A percentile compares a stretch with the other conserved stretches of the same genome.
Evolutionary conservation across 1,284 basidiomycete genomes (phyloP).

Genomic region (Neonothopanus nambi): DNA sequence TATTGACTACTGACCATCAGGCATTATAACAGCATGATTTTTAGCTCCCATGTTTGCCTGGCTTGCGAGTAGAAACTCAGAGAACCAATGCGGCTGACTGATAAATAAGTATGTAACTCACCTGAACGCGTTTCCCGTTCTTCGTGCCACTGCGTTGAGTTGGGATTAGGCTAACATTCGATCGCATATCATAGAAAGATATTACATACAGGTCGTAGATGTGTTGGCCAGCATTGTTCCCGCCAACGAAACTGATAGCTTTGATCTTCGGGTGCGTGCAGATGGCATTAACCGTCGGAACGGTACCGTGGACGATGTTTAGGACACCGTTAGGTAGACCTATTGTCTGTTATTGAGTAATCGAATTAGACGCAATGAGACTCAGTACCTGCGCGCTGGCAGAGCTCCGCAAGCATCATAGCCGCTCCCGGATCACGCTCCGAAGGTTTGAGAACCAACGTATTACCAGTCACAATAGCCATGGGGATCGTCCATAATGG

Average conservation of each 20-base stretch:
- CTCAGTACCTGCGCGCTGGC: constrained; percentile 8
- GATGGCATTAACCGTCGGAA: constrained; percentile 10
- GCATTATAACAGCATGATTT: constrained; percentile 10
- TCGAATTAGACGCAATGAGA: background rate
- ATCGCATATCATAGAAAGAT: background rate
- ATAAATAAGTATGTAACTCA: background rate
- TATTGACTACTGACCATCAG: constrained; percentile 5
- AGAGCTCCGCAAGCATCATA: constrained; percentile 9
- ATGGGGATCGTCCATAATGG: constrained; percentile 10
- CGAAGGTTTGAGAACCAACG: constrained; percentile 7
- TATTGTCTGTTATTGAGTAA: background rate
- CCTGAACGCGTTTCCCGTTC: constrained; percentile 11
- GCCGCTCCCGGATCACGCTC: constrained; percentile 9
- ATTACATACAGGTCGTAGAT: constrained; percentile 3
- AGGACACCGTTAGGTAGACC: constrained; percentile 9
- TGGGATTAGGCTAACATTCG: background rate
- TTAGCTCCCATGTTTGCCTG: constrained; percentile 9
- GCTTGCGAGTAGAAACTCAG: background rate
- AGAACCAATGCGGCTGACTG: background rate
- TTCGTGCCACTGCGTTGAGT: constrained; percentile 2
- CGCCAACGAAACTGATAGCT: constrained; percentile 9
- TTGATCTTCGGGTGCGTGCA: constrained; percentile 12
- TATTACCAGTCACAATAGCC: constrained; percentile 10
- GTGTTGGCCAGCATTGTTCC: constrained; percentile 9
- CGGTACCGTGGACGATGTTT: constrained; percentile 10